phyloP scores from a whole-genome alignment of 225 moss, liverwort and hornwort genomes.

The Sphagnum tenellum region DNA sequence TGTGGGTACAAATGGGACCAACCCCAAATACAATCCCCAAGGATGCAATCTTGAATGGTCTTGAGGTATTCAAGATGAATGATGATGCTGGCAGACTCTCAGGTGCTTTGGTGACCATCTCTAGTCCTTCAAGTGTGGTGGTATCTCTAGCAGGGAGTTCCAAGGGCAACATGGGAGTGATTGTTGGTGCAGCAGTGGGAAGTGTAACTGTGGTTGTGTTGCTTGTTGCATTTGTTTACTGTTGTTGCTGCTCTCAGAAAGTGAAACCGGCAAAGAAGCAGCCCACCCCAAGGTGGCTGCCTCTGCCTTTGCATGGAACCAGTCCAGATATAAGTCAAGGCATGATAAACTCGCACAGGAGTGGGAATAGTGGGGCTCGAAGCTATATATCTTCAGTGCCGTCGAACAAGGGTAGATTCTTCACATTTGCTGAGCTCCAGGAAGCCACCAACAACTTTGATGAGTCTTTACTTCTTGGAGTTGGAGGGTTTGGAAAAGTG shows the following conservation, averaged over 20 bases:
- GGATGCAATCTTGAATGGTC: slow-evolving; percentile 69
- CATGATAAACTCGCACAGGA: slow-evolving; percentile 75
- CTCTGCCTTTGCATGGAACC: slow-evolving; percentile 74
- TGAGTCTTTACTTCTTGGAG: slow-evolving; percentile 43
- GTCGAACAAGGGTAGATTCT: slow-evolving; percentile 53
- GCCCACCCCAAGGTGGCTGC: slow-evolving; percentile 59
- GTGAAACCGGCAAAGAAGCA: slow-evolving; percentile 33
- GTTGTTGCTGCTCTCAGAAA: slow-evolving; percentile 43
- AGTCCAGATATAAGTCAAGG: slow-evolving; percentile 85
- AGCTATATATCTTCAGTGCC: slow-evolving; percentile 59
- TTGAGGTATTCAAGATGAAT: slow-evolving; percentile 88
- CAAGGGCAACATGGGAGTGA: slow-evolving; percentile 29
- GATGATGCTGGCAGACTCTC: slow-evolving; percentile 38
- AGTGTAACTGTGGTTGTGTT: slow-evolving; percentile 44
- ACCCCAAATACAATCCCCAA: slow-evolving; percentile 8
- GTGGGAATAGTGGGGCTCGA: slow-evolving; percentile 71
- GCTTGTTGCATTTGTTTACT: slow-evolving; percentile 23
- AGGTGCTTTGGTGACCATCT: slow-evolving; percentile 30
- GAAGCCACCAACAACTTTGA: slow-evolving; percentile 52
- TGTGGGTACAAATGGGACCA: slow-evolving; percentile 61
- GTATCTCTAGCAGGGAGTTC: neutral
- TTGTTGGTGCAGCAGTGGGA: slow-evolving; percentile 76
- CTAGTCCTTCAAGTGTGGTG: neutral
- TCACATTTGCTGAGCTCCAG: slow-evolving; percentile 54
- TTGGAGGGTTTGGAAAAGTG: slow-evolving; percentile 40